phyloP scores from a whole-genome alignment of 495 filamentous ascomycete genomes.

The Talaromyces wortmannii region DNA sequence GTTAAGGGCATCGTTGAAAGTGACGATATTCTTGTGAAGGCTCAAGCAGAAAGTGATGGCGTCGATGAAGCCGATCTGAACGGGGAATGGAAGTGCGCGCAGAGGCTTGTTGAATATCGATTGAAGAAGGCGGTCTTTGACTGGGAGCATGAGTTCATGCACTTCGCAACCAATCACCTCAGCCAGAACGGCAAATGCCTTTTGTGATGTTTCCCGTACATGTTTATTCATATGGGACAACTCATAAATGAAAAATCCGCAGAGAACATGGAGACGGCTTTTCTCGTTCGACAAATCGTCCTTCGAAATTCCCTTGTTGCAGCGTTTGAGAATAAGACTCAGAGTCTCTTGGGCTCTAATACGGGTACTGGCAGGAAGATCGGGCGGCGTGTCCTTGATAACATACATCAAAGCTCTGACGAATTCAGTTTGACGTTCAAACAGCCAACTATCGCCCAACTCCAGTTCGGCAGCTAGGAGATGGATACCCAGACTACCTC shows the following conservation, averaged over 20 bases:
- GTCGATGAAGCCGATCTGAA: slow-evolving; percentile 96
- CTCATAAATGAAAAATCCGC: slow-evolving; percentile 76
- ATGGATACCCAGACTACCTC: slow-evolving; percentile 84
- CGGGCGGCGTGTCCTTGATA: slow-evolving; percentile 92
- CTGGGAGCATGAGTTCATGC: slow-evolving; percentile 76
- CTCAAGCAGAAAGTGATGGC: slow-evolving; percentile 90
- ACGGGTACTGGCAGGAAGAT: slow-evolving; percentile 82
- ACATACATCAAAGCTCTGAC: slow-evolving; percentile 85
- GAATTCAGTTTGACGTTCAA: slow-evolving; percentile 74
- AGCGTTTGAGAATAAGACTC: slow-evolving; percentile 65
- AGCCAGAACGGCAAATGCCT: slow-evolving; percentile 73
- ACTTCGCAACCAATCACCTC: slow-evolving; percentile 68
- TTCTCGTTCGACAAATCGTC: slow-evolving; percentile 65
- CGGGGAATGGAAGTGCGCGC: slow-evolving; percentile 81
- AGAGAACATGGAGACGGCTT: slow-evolving; percentile 64
- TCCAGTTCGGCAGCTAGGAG: slow-evolving; percentile 72
- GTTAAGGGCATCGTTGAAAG: slow-evolving; percentile 85
- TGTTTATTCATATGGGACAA: slow-evolving; percentile 91
- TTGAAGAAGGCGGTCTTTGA: slow-evolving; percentile 76
- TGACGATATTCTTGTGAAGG: slow-evolving; percentile 75
- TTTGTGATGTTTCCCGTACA: slow-evolving; percentile 78
- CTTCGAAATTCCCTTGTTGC: slow-evolving; percentile 66
- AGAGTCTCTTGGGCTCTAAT: slow-evolving; percentile 74
- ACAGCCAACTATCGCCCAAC: slow-evolving; percentile 77
- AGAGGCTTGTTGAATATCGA: slow-evolving; percentile 94